Percentiles rank a stretch among this genome's conserved stretches.
Evolutionary conservation across 1,139 yeast species (phyloP).

Genomic region (Arxiozyma bovina): DNA sequence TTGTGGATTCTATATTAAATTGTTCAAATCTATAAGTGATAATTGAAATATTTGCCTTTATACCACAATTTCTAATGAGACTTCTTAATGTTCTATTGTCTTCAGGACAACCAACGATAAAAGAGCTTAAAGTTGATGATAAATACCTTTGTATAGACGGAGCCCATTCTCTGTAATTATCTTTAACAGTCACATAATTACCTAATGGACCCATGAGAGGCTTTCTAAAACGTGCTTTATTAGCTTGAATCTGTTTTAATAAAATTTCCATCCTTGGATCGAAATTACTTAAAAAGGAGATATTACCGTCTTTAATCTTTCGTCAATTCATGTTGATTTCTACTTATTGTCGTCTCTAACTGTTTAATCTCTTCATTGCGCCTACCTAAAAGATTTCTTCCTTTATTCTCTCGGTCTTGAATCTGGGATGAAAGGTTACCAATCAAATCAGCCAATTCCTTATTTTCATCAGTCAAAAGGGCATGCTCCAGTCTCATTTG

Average conservation of each 20-base stretch:
- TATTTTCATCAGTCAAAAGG: constrained; percentile 13
- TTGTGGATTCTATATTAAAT: constrained; percentile 42
- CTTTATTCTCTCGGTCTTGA: constrained; percentile 16
- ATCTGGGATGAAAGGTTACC: constrained; percentile 15
- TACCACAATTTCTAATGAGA: constrained; percentile 35
- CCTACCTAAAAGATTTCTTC: constrained; percentile 9
- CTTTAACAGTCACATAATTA: constrained; percentile 46
- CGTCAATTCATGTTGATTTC: constrained; percentile 14
- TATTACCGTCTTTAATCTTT: constrained; percentile 16
- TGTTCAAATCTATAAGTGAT: constrained; percentile 48
- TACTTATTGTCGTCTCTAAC: constrained; percentile 12
- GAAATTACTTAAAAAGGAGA: constrained; percentile 36
- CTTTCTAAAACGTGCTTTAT: constrained; percentile 33
- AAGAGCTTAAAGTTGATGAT: constrained; percentile 46
- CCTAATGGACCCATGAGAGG: constrained; percentile 87
- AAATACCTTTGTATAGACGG: constrained; percentile 50
- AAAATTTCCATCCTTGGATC: constrained; percentile 38
- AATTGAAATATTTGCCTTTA: constrained; percentile 33
- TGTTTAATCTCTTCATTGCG: constrained; percentile 11
- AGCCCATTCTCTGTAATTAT: constrained; percentile 50
- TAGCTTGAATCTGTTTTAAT: constrained; percentile 36
- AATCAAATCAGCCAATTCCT: constrained; percentile 8
- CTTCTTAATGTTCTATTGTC: constrained; percentile 48
- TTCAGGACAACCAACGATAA: constrained; percentile 54
- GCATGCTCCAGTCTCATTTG: constrained; percentile 16